Evolutionary conservation across 1,139 yeast genomes (phyloP).

Genomic region (Blastobotrys persicus): DNA sequence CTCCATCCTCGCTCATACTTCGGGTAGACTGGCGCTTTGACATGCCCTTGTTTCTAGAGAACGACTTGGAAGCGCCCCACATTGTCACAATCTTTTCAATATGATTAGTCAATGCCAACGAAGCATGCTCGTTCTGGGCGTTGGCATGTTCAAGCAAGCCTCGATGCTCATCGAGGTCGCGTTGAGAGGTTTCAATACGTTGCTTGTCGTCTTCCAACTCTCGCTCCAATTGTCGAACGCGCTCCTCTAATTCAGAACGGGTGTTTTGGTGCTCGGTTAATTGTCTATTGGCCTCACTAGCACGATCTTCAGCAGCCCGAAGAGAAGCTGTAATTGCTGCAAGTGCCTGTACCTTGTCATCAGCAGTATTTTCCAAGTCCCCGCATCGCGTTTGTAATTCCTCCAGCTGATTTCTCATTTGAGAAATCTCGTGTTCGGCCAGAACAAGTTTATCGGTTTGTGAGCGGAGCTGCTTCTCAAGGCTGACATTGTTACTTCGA

Average conservation of each 20-base stretch:
- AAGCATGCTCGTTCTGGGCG: slow-evolving; percentile 27
- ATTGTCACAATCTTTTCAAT: slow-evolving; percentile 31
- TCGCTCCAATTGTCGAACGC: slow-evolving; percentile 22
- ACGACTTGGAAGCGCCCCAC: slow-evolving; percentile 33
- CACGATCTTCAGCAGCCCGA: slow-evolving; percentile 30
- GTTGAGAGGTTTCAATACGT: slow-evolving; percentile 19
- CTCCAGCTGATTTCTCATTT: slow-evolving; percentile 25
- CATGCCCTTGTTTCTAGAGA: slow-evolving; percentile 18
- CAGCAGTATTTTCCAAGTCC: slow-evolving; percentile 30
- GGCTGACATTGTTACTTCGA: slow-evolving; percentile 21
- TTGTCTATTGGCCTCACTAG: slow-evolving; percentile 24
- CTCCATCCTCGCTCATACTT: slow-evolving; percentile 17
- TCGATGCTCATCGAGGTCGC: slow-evolving; percentile 24
- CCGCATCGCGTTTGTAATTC: slow-evolving; percentile 18
- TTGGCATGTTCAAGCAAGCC: slow-evolving; percentile 22
- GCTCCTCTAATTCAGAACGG: slow-evolving; percentile 22
- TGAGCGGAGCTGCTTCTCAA: slow-evolving; percentile 29
- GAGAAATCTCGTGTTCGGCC: slow-evolving; percentile 28
- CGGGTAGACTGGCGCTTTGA: slow-evolving; percentile 9
- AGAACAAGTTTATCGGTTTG: slow-evolving; percentile 29
- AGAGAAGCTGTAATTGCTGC: slow-evolving; percentile 34
- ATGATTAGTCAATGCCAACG: slow-evolving; percentile 29
- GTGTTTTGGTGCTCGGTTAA: slow-evolving; percentile 25
- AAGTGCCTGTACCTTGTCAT: slow-evolving; percentile 30
- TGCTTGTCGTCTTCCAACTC: slow-evolving; percentile 25